phyloP scores from a whole-genome alignment of 2,329 filamentous ascomycete species.

The Neocucurbitaria cava region DNA sequence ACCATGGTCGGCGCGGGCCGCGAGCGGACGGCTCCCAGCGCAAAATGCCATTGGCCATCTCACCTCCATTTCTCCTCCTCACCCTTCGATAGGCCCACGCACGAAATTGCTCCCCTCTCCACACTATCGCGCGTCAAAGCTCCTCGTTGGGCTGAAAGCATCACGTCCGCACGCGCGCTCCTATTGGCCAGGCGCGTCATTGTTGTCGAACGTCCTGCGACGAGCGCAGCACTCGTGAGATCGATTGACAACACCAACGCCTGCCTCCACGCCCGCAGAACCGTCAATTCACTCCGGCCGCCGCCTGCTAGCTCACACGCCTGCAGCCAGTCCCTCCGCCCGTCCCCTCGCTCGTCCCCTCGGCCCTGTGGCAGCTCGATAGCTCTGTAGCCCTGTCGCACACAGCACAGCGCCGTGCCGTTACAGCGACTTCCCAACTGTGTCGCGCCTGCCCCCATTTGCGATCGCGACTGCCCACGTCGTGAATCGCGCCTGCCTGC shows the following conservation, averaged over 20 bases:
- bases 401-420: conserved; percentile 10
- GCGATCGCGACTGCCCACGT: conserved; percentile 11
- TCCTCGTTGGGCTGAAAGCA: background rate
- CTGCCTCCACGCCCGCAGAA: conserved; percentile 11
- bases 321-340: conserved; percentile 25
- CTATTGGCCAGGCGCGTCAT: conserved; percentile 26
- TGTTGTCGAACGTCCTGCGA: conserved; percentile 14
- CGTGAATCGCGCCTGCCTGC: conserved; percentile 3
- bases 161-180: conserved; percentile 4
- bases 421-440: conserved; percentile 17
- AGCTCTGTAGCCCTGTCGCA: conserved; percentile 16
- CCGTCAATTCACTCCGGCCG: conserved; percentile 11
- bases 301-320: conserved; percentile 13
- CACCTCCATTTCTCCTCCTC: background rate
- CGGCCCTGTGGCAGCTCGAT: background rate
- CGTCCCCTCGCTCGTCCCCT: background rate
- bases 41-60: background rate
- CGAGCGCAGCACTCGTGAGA: conserved; percentile 2
- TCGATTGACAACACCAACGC: conserved; percentile 21
- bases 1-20: background rate
- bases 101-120: background rate
- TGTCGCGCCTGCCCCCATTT: conserved; percentile 11
- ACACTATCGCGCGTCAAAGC: conserved; percentile 2
- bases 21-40: background rate
- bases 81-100: background rate